Conservation (phyloP, 306 rosid genomes). For the Dalbergia oliveri region DNA sequence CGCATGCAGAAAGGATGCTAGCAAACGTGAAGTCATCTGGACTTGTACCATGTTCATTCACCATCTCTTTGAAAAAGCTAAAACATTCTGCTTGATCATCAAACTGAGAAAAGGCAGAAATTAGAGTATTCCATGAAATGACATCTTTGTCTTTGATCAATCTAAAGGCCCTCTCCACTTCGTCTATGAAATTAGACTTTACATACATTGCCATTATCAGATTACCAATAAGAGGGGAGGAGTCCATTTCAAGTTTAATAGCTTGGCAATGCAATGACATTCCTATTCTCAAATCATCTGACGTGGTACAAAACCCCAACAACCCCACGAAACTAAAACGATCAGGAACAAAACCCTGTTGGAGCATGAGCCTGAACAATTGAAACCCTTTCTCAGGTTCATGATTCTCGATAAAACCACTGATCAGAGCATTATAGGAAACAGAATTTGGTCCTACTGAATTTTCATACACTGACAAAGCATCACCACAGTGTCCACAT, state of each 20-base stretch:
- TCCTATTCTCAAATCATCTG: conserved; percentile 41
- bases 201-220: conserved; percentile 53
- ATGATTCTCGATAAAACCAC: conserved; percentile 53
- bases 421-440: conserved; percentile 55
- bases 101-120: conserved; percentile 46
- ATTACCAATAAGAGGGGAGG: conserved; percentile 51
- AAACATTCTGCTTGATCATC: conserved; percentile 45
- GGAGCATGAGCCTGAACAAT: conserved; percentile 50
- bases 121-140: conserved; percentile 58
- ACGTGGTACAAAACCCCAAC: conserved; percentile 47
- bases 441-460: conserved; percentile 40
- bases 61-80: conserved; percentile 48
- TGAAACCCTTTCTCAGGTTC: conserved; percentile 49
- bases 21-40: conserved; percentile 58
- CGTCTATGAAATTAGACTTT: conserved; percentile 43
- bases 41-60: conserved; percentile 19
- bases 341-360: conserved; percentile 49
- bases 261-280: conserved; percentile 53
- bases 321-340: conserved; percentile 50
- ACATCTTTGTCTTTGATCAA: conserved; percentile 50
- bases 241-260: conserved; percentile 51
- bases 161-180: conserved; percentile 53
- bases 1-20: conserved; percentile 49
- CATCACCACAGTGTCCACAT: conserved; percentile 52
- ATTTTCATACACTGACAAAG: conserved; percentile 47